Base-by-base conservation (phyloP, 2,329 filamentous ascomycete genomes). In the Nannizziopsis barbatae region DNA sequence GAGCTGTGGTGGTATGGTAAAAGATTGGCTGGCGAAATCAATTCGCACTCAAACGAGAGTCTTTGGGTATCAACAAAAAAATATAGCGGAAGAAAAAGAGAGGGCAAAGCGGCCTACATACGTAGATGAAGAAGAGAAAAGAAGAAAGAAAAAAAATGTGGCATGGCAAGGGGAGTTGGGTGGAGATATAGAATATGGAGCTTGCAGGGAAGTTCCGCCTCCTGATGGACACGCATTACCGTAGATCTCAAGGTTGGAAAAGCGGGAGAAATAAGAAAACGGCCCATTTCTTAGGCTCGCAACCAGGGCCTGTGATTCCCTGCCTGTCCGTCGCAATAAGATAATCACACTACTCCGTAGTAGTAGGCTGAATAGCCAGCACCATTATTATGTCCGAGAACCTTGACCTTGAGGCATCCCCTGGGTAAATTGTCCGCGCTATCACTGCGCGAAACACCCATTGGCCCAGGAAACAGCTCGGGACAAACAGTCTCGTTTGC, bases 21-120 rank as follows among this genome's bases (percentile, higher is more conserved):
- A 50, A 53, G 52, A 51, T 52, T 47, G 50, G 49, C 45, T 35
- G 51, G 58, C 63, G 61, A 66, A 66, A 55, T 66, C 64, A 56
- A 66, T 64, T 63, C 64, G 63, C 61, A 54, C 15, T 17, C 15
- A 47, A 53, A 53, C 37, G 54, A 54, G 33, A 44, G 53, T 42
- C 48, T 43, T 40, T 41, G 50, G 12, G 17, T 15, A 11, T 12
- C 33, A 49, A 47, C 46, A 49, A 47, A 47, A 46, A 48, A 49
- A 41, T 32, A 55, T 50, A 53, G 40, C 50, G 41, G 18, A 22
- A 50, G 30, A 37, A 39, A 51, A 47, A 41, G 52, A 50, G 41
- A 46, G 45, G 14, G 32, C 33, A 15, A 42, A 15, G 35, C 18
- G 12, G 32, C 41, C 14, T 15, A 18, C 14, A 11, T 15, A 43